These are phyloP conservation scores for Tylopilus cervinicoccineus DNA, from an alignment of 768 basidiomycete genomes.

Conservation along the genomic window DNA sequence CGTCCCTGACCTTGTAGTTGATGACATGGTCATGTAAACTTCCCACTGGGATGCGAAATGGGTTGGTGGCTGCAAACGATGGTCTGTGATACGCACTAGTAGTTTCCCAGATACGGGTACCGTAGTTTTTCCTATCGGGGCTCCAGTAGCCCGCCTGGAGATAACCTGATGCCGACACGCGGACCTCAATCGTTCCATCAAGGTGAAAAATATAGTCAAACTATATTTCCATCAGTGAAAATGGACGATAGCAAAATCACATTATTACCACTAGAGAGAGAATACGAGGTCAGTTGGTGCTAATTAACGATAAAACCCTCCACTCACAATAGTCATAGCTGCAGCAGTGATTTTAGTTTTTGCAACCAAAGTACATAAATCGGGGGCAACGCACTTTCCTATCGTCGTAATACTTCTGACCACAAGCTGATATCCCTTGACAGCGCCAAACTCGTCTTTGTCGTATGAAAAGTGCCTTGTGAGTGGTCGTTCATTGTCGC, in stretches of 20 bases:
- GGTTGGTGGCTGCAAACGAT: neutral
- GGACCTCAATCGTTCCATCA: constrained; percentile 67
- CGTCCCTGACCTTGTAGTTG: constrained; percentile 47
- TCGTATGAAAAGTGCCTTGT: constrained; percentile 52
- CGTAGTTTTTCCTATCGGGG: constrained; percentile 45
- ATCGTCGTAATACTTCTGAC: constrained; percentile 55
- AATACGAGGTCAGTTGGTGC: neutral
- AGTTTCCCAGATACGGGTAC: constrained; percentile 50
- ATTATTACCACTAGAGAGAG: constrained; percentile 33
- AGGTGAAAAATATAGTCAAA: constrained; percentile 67
- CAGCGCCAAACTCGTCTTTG: constrained; percentile 55
- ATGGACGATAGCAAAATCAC: neutral
- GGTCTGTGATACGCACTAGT: constrained; percentile 40
- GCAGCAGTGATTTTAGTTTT: too few species aligned
- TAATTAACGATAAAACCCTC: neutral
- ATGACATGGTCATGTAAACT: constrained; percentile 67
- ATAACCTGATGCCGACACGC: constrained; percentile 64
- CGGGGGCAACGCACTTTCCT: constrained; percentile 48
- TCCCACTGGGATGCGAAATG: constrained; percentile 42
- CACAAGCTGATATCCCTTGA: constrained; percentile 56
- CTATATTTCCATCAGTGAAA: constrained; percentile 25
- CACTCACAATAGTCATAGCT: constrained; percentile 55
- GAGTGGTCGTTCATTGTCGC: constrained; percentile 54
- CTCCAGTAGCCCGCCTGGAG: constrained; percentile 64
- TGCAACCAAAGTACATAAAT: too few species aligned